Base-by-base conservation (phyloP, 805 yeast species). In the Candida ipomoeae region DNA sequence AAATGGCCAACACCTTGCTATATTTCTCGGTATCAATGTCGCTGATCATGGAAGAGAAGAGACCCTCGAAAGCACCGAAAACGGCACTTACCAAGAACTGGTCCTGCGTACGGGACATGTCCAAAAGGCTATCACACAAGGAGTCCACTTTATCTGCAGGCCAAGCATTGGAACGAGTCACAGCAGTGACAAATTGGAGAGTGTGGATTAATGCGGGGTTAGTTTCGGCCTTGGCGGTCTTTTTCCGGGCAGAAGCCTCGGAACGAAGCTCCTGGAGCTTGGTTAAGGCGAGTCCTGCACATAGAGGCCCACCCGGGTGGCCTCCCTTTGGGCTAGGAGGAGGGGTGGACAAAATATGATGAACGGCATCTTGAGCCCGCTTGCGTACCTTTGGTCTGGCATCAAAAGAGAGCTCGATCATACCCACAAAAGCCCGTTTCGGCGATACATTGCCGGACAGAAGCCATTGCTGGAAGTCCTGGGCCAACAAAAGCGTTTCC, bases 341-440 rank as follows among this genome's bases (percentile, higher is more conserved):
- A 2, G 87, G 85, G 54, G 78, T 78, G 2, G 70, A 56, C 53
- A 94, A 71, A 31, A 94, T 72, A 3, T 74, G 77, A 44, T 77
- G 70, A n/a, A 94, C 77, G 1, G 97, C 87, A 51, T 94, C 99
- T 61, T 84, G 86, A 1, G 98, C 96, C 73, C 97, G 85, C 79
- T 87, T 89, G 66, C 99, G 82, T 11, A 94, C 96, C 62, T 94
- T 94, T 35, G 99, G 99, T 64, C 98, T 81, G 42, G 87, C 85
- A 67, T 94, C 97, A 40, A 88, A 70, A 0, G 92, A 81, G 54
- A 89, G 75, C 64, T 87, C 89, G 52, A 91, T 69, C 52, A 91
- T 68, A 42, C 92, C 96, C 37, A 79, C 77, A 51, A 90, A 70
- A 40, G 94, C 96, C 74, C 95, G 81, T 62, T 79, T 81, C 46